These are phyloP conservation scores for Zea luxurians DNA, from an alignment of 176 grass and related monocot genomes.

Conservation along the genomic window DNA sequence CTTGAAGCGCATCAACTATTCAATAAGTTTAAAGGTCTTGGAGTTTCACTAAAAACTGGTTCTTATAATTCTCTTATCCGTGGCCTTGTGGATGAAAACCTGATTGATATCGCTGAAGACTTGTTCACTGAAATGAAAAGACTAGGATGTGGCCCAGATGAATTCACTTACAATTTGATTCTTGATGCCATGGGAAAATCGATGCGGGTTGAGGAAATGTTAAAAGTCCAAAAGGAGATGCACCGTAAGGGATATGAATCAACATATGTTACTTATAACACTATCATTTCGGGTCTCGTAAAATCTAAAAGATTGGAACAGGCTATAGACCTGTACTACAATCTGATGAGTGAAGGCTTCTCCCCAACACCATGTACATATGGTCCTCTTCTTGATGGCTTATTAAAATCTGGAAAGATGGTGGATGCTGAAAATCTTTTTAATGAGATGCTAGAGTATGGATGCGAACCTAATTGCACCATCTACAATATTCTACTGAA, in stretches of 20 bases:
- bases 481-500: slow-evolving; percentile 95
- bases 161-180: slow-evolving; percentile 78
- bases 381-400: slow-evolving; percentile 86
- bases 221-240: slow-evolving; percentile 81
- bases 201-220: slow-evolving; percentile 68
- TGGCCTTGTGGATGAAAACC: slow-evolving; percentile 69
- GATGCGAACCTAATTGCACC: slow-evolving; percentile 74
- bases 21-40: slow-evolving; percentile 62
- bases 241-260: slow-evolving; percentile 59
- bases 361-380: slow-evolving; percentile 80
- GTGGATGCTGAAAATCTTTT: slow-evolving; percentile 74
- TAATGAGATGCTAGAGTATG: slow-evolving; percentile 71
- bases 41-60: slow-evolving; percentile 51
- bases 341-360: slow-evolving; percentile 65
- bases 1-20: slow-evolving; percentile 62
- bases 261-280: slow-evolving; percentile 82
- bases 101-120: slow-evolving; percentile 52
- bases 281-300: slow-evolving; percentile 85
- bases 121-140: slow-evolving; percentile 81
- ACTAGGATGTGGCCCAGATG: slow-evolving; percentile 63
- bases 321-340: slow-evolving; percentile 77
- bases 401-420: slow-evolving; percentile 68
- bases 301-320: slow-evolving; percentile 66
- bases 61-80: slow-evolving; percentile 80
- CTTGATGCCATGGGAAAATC: slow-evolving; percentile 87